Base-by-base conservation (phyloP, 306 rosid species). In the Quercus variabilis region DNA sequence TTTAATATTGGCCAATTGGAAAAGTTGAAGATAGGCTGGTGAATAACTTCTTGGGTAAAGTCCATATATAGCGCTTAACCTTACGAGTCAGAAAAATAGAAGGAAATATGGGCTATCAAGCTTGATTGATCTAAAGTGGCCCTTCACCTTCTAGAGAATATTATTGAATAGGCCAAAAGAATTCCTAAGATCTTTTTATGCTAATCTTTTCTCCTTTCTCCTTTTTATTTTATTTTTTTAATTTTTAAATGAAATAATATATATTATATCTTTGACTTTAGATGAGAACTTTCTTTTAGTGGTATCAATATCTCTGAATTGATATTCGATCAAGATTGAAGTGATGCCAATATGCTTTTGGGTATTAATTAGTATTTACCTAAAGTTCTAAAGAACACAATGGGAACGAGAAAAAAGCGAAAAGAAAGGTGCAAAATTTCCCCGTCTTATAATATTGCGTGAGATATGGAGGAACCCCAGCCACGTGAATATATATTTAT, bases 321-420 rank as follows among this genome's bases (percentile, higher is more conserved):
- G 72, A 67, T 67, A 35, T 67, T 67, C 72, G 28, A 18, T 35
- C 51, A 67, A 19, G 69, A 67, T 35, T 67, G 72, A 68, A 68
- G 52, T 68, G 72, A 68, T 68, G 52, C 72, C 72, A 11, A 10
- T 5, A 14, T 63, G 35, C 69, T 63, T 63, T 63, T 28, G 2
- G 69, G 10, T 26, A 28, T 63, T 59, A 21, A 63, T 26, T 63
- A 58, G 8, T 63, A 63, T 26, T 25, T 63, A 7, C 31, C 38
- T 12, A 62, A 26, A 62, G 69, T 25, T 59, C 6, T 20, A 23
- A 5, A 26, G n/a, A 26, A 33, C 1, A 62, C 19, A 14, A 62
- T 62, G 41, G 69, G n/a, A 5, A 26, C 69, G 7, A 26, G 38
- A 26, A 63, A 63, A 63, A 14, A 7, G 15, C 1, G 12, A 14